phyloP scores from a whole-genome alignment of 208 protist genomes.

The Trypanosoma mega region DNA sequence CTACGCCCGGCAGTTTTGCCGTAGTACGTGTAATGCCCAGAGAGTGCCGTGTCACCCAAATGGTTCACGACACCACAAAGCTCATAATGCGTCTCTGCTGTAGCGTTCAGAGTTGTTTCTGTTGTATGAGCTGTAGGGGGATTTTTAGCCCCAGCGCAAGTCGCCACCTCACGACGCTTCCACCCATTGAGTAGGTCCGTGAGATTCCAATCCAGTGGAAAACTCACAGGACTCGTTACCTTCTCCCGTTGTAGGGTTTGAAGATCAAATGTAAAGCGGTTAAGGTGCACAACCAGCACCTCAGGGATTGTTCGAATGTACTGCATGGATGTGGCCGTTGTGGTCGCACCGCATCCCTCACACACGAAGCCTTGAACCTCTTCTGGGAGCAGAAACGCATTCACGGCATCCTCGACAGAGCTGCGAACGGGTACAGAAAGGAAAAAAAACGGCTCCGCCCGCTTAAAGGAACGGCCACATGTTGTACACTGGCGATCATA shows the following conservation, averaged over 20 bases:
- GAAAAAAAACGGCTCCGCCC: constrained; percentile 66
- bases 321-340: constrained; percentile 64
- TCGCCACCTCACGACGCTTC: constrained; percentile 28
- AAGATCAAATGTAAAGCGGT: constrained; percentile 77
- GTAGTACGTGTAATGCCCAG: constrained; percentile 84
- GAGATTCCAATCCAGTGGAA: constrained; percentile 65
- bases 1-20: constrained; percentile 35
- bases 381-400: constrained; percentile 55
- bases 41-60: constrained; percentile 54
- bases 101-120: background rate
- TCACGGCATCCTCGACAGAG: constrained; percentile 62
- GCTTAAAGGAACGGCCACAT: constrained; percentile 54
- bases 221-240: constrained; percentile 43
- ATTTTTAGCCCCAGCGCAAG: too few relatives aligned
- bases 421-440: constrained; percentile 64
- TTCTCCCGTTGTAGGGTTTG: constrained; percentile 68
- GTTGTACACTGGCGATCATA: constrained; percentile 69
- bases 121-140: background rate
- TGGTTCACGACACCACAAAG: constrained; percentile 78
- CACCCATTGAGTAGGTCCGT: constrained; percentile 49
- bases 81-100: constrained; percentile 32
- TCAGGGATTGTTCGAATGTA: constrained; percentile 75
- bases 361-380: constrained; percentile 73
- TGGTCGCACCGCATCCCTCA: constrained; percentile 48
- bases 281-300: constrained; percentile 73